Evolutionary conservation across 2,329 filamentous ascomycete genomes (phyloP).

Genomic region (Aspergillus floridensis): DNA sequence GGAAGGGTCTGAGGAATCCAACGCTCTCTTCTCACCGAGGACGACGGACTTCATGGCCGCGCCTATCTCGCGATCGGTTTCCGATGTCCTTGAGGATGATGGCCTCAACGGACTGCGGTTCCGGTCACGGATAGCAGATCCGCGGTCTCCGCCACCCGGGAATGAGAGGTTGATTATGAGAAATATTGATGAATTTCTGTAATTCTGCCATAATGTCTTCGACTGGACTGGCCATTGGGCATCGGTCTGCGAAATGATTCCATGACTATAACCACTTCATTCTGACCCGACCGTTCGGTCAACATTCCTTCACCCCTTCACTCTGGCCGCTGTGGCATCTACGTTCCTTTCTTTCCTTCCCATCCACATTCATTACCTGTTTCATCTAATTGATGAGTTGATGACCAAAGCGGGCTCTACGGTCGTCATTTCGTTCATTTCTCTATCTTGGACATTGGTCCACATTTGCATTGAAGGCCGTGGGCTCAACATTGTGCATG

Average conservation of each 20-base stretch:
- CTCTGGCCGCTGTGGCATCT: conserved; percentile 14
- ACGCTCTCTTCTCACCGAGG: conserved; percentile 46
- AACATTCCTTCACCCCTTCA: conserved; percentile 15
- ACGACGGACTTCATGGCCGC: conserved; percentile 44
- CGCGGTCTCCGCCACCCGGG: conserved; percentile 40
- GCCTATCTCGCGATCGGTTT: conserved; percentile 37
- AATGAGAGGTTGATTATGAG: conserved; percentile 43
- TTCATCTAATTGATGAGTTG: conserved; percentile 28
- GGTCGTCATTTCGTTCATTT: conserved; percentile 26
- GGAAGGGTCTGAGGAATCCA: conserved; percentile 34
- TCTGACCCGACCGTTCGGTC: neutral
- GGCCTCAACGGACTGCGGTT: conserved; percentile 13
- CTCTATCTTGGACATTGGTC: conserved; percentile 9
- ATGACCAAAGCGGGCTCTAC: conserved; percentile 46
- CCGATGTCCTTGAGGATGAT: conserved; percentile 19
- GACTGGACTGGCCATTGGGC: conserved; percentile 3
- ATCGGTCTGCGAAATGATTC: conserved; percentile 28
- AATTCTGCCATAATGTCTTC: conserved; percentile 21
- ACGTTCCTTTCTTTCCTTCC: conserved; percentile 14
- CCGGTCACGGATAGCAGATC: conserved; percentile 32
- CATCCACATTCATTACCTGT: conserved; percentile 1
- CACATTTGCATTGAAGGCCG: conserved; percentile 6
- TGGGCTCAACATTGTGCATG: conserved; percentile 14
- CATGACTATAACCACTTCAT: conserved; percentile 24
- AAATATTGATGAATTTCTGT: conserved; percentile 47